These are phyloP conservation scores for Xylogone sp. DNA, from an alignment of 2,329 filamentous ascomycete genomes.

Conservation along the genomic window DNA sequence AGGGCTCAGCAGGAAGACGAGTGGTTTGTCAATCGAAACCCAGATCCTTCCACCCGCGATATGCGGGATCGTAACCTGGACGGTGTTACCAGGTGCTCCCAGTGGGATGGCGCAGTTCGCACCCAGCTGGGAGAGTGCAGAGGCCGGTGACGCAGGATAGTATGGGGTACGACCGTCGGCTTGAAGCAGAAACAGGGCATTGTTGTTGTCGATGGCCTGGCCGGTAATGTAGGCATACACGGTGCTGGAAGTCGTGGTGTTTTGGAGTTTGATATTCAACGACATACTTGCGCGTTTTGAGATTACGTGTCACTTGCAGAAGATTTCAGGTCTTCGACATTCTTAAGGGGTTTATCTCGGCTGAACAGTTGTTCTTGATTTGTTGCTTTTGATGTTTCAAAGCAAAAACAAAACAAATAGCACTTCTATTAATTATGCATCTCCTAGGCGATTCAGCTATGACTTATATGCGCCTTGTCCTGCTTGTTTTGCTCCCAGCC, in stretches of 20 bases:
- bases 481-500: background rate
- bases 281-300: background rate
- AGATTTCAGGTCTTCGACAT: background rate
- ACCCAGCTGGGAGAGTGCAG: slow-evolving; percentile 45
- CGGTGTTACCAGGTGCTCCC: slow-evolving; percentile 57
- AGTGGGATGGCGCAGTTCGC: slow-evolving; percentile 61
- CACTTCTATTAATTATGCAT: background rate
- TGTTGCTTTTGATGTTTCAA: too few relatives aligned
- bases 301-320: background rate
- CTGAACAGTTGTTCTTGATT: background rate
- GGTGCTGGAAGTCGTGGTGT: slow-evolving; percentile 56
- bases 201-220: slow-evolving; percentile 54
- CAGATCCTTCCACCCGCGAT: slow-evolving; percentile 70
- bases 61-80: slow-evolving; percentile 62
- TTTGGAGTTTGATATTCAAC: slow-evolving; percentile 58
- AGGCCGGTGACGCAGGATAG: slow-evolving; percentile 55
- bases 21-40: slow-evolving; percentile 56
- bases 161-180: slow-evolving; percentile 64
- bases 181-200: slow-evolving; percentile 57
- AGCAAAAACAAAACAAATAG: too few relatives aligned
- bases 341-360: background rate
- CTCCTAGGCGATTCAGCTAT: background rate
- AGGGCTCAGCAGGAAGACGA: slow-evolving; percentile 67
- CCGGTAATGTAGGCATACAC: slow-evolving; percentile 71
- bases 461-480: background rate